Percentiles rank a stretch among this genome's conserved stretches.
Evolutionary conservation across 148 eudicot genomes (phyloP).

Genomic region (Vaccinium corymbosum): DNA sequence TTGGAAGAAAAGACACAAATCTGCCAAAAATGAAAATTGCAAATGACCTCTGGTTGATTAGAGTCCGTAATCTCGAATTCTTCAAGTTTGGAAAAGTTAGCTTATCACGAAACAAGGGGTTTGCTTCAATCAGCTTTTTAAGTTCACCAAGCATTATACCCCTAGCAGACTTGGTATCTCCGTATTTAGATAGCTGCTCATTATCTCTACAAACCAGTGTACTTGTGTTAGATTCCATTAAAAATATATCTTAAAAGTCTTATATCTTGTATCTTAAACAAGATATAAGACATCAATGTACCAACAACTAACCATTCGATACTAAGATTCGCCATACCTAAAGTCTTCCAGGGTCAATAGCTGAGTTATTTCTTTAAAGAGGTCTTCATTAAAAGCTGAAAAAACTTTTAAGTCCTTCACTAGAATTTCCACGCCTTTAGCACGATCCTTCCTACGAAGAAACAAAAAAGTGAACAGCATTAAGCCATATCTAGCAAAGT

Average conservation of each 20-base stretch:
- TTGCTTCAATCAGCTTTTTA: slow-evolving; percentile 68
- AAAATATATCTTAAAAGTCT: neutral
- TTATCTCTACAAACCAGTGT: slow-evolving; percentile 43
- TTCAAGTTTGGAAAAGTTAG: slow-evolving; percentile 59
- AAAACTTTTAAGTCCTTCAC: slow-evolving; percentile 84
- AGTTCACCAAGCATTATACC: slow-evolving; percentile 64
- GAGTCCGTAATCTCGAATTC: slow-evolving; percentile 58
- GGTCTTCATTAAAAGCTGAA: slow-evolving; percentile 74
- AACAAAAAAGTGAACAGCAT: neutral
- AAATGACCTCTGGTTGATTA: slow-evolving; percentile 67
- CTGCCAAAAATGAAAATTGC: neutral
- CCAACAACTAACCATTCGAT: neutral
- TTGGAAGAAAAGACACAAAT: neutral
- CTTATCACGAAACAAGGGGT: slow-evolving; percentile 70
- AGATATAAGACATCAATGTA: neutral
- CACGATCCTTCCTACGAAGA: slow-evolving; percentile 54
- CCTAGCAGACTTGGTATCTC: slow-evolving; percentile 73
- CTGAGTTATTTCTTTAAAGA: slow-evolving; percentile 76
- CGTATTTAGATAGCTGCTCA: slow-evolving; percentile 69
- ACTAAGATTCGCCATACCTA: slow-evolving; percentile 38
- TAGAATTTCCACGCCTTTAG: slow-evolving; percentile 77
- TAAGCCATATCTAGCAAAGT: neutral
- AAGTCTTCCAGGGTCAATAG: slow-evolving; percentile 71
- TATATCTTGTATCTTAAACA: neutral
- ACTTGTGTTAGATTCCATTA: neutral